Evolutionary conservation across 2,329 filamentous ascomycete species (phyloP).

Genomic region (Pseudocercospora musae): DNA sequence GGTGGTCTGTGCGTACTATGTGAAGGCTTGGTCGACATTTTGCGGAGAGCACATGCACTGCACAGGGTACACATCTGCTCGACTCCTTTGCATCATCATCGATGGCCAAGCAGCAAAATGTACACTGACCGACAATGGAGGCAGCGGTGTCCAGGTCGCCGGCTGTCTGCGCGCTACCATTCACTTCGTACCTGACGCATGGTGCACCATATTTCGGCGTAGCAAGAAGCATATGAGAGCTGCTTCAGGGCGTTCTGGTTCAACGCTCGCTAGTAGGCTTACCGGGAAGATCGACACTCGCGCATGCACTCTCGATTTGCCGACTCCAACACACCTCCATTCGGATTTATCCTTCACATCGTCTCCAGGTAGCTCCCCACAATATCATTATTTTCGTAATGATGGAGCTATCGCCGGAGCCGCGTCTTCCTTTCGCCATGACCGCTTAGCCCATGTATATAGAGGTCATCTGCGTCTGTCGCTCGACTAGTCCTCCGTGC

Average conservation of each 20-base stretch:
- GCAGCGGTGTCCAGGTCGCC: neutral
- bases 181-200: neutral
- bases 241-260: slow-evolving; percentile 4
- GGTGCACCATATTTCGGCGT: neutral
- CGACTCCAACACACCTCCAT: slow-evolving; percentile 7
- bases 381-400: neutral
- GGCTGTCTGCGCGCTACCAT: neutral
- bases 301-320: slow-evolving; percentile 17
- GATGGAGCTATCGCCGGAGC: neutral
- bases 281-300: slow-evolving; percentile 9
- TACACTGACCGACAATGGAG: neutral
- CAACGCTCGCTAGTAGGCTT: slow-evolving; percentile 2
- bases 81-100: slow-evolving; percentile 7
- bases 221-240: neutral
- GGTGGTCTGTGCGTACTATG: neutral
- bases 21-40: neutral
- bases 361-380: slow-evolving; percentile 12
- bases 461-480: slow-evolving; percentile 9
- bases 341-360: slow-evolving; percentile 21
- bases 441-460: slow-evolving; percentile 13
- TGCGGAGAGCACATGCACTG: slow-evolving; percentile 3
- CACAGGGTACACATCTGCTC: no score
- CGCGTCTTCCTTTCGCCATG: neutral
- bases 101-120: slow-evolving; percentile 5
- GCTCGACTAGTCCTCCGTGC: neutral